Conservation (phyloP, 306 rosid genomes). For the Macrotyloma uniflorum region DNA sequence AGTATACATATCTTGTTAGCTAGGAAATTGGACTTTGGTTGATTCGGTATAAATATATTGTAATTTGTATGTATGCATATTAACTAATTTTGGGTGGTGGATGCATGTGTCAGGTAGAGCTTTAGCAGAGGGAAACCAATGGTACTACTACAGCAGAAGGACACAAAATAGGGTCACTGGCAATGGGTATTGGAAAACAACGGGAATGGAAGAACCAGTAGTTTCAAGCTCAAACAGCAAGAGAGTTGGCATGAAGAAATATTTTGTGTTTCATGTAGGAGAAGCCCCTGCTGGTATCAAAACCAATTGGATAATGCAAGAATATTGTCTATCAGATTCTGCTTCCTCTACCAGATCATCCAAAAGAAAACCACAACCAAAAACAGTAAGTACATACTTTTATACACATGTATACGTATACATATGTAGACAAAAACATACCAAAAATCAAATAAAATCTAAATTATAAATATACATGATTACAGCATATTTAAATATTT, state of each 20-base stretch:
- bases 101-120: conserved; percentile 67
- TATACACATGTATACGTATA: background rate
- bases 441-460: background rate
- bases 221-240: conserved; percentile 39
- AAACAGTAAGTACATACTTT: conserved; percentile 42
- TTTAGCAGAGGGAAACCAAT: conserved; percentile 72
- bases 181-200: conserved; percentile 85
- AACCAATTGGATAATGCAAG: conserved; percentile 89
- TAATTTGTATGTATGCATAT: background rate
- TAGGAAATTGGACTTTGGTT: background rate
- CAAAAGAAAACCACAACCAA: conserved; percentile 52
- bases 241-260: conserved; percentile 72
- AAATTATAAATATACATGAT: background rate
- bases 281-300: conserved; percentile 56
- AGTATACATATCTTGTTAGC: background rate
- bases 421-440: background rate
- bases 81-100: background rate
- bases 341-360: conserved; percentile 56
- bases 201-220: conserved; percentile 74
- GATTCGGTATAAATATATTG: too few species aligned
- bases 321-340: conserved; percentile 63
- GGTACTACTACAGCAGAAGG: conserved; percentile 89
- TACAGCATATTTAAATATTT: background rate
- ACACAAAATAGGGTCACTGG: conserved; percentile 56
- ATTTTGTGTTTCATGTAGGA: conserved; percentile 58